These are phyloP conservation scores for Azolla pinnata DNA, from an alignment of 75 land plant genomes.

Conservation along the genomic window DNA sequence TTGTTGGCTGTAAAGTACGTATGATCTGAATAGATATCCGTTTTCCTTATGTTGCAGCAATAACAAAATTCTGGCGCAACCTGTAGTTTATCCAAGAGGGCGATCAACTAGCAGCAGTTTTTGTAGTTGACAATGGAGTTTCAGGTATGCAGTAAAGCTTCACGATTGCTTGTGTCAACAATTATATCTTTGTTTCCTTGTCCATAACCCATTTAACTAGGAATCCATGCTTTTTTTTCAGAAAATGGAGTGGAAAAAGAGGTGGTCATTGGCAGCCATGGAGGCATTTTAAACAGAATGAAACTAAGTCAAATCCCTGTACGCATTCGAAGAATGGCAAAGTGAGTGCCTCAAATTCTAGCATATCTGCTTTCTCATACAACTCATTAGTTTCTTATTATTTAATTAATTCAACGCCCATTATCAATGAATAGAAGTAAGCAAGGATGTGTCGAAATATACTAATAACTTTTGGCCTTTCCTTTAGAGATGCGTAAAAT, in stretches of 20 bases:
- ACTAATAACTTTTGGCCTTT: too few relatives aligned
- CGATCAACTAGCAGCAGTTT: conserved; percentile 56
- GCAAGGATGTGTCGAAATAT: too few relatives aligned
- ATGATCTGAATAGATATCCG: background rate
- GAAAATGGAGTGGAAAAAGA: conserved; percentile 96
- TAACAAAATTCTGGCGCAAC: background rate
- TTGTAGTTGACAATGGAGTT: conserved; percentile 58
- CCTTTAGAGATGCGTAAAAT: too few relatives aligned
- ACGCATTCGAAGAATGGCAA: conserved; percentile 56
- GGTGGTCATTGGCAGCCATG: conserved; percentile 81
- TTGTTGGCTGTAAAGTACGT: conserved; percentile 80
- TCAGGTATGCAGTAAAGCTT: conserved; percentile 33
- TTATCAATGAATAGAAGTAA: too few relatives aligned
- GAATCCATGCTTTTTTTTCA: conserved; percentile 8
- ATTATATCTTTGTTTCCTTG: conserved; percentile 1
- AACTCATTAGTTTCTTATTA: too few relatives aligned
- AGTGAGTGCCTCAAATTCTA: too few relatives aligned
- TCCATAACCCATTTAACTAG: background rate
- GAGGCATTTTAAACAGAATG: conserved; percentile 80
- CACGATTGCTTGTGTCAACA: background rate
- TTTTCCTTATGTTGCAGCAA: background rate
- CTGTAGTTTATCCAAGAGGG: conserved; percentile 23
- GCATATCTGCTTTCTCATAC: too few relatives aligned
- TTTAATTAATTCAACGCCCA: too few relatives aligned
- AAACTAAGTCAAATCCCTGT: conserved; percentile 82